A percentile compares a stretch with the other conserved stretches of the same genome.
Evolutionary conservation across 441 rosid genomes (phyloP).

Genomic region (Mallotus japonicus): DNA sequence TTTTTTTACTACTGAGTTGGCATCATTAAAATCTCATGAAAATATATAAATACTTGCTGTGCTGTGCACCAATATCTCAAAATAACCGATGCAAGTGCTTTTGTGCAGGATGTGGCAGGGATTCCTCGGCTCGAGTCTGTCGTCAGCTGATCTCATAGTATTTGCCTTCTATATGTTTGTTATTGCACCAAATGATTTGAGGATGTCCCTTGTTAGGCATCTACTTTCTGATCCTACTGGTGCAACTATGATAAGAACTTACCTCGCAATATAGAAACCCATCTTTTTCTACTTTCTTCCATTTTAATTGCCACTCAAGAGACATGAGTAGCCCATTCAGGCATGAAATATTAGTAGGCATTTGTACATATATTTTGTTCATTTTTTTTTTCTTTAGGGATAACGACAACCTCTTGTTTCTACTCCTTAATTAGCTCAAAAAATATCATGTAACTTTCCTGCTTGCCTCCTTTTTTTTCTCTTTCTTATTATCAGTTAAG

Average conservation of each 20-base stretch:
- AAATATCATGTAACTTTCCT: no score
- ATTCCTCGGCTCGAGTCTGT: conserved; percentile 81
- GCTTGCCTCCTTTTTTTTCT: no score
- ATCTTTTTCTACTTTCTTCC: not conserved
- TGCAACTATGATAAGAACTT: conserved; percentile 82
- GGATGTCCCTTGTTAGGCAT: conserved; percentile 75
- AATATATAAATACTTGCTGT: not conserved
- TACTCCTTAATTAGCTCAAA: not conserved
- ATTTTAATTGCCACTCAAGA: conserved; percentile 17
- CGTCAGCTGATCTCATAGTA: conserved; percentile 70
- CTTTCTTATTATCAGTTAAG: no score
- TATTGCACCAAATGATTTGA: conserved; percentile 75
- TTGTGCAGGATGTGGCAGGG: conserved; percentile 94
- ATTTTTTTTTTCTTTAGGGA: not conserved
- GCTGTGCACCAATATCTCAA: not conserved
- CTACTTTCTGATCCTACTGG: conserved; percentile 90
- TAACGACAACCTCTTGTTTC: not conserved
- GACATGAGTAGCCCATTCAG: conserved; percentile 12
- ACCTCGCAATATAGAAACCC: conserved; percentile 50
- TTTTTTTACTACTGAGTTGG: not conserved
- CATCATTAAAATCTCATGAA: not conserved
- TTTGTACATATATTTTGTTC: conserved; percentile 17
- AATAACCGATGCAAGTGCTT: conserved; percentile 6
- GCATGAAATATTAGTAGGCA: conserved; percentile 14
- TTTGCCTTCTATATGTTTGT: conserved; percentile 83